phyloP scores from a whole-genome alignment of 768 basidiomycete species.

The Mycena metata region DNA sequence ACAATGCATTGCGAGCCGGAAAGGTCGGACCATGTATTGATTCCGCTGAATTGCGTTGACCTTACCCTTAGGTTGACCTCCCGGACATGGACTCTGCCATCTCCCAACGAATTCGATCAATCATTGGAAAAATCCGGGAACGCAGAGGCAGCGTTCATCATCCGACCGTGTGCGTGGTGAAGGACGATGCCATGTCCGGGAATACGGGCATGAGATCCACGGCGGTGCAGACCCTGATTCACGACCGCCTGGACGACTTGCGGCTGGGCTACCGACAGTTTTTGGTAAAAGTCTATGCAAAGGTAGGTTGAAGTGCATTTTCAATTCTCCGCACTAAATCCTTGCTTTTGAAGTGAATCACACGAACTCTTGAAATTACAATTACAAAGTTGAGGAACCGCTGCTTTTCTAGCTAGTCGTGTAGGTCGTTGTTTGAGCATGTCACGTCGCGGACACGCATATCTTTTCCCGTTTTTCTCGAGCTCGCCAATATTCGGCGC shows the following conservation, averaged over 20 bases:
- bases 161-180: slow-evolving; percentile 64
- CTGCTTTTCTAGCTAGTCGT: too few relatives aligned
- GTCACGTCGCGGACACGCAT: too few relatives aligned
- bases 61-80: slow-evolving; percentile 52
- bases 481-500: too few relatives aligned
- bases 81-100: slow-evolving; percentile 63
- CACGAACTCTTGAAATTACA: too few relatives aligned
- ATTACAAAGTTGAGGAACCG: too few relatives aligned
- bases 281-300: slow-evolving; percentile 57
- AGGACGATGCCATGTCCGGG: slow-evolving; percentile 60
- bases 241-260: slow-evolving; percentile 62
- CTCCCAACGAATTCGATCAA: slow-evolving; percentile 62
- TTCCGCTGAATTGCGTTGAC: background rate
- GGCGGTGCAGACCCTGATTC: slow-evolving; percentile 62
- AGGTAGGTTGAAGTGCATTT: slow-evolving; percentile 40
- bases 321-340: background rate
- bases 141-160: slow-evolving; percentile 60
- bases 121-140: slow-evolving; percentile 64
- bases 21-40: slow-evolving; percentile 50
- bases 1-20: slow-evolving; percentile 59
- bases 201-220: slow-evolving; percentile 54
- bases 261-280: slow-evolving; percentile 63
- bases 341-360: too few relatives aligned
- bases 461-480: too few relatives aligned
- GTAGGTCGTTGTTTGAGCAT: too few relatives aligned